These are phyloP conservation scores for Clarireedia homoeocarpa DNA, from an alignment of 2,329 filamentous ascomycete genomes.

Conservation along the genomic window DNA sequence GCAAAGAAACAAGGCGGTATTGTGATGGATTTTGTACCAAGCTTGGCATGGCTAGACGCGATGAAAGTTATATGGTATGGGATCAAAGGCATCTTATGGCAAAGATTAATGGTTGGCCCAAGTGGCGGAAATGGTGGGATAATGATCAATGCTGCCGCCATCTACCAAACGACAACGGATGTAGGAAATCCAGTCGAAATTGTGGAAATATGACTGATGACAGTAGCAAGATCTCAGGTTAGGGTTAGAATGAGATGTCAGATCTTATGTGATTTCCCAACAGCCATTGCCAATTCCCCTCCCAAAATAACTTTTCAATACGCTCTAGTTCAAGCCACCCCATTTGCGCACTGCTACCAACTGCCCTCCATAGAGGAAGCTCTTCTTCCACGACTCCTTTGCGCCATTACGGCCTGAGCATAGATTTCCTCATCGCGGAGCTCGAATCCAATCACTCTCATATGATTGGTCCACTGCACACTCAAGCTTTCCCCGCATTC, in stretches of 20 bases:
- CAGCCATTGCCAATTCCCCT: too few relatives aligned
- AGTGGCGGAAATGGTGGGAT: conserved; percentile 39
- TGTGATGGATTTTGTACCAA: conserved; percentile 25
- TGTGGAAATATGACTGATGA: conserved; percentile 22
- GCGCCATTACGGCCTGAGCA: too few relatives aligned
- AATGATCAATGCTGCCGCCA: conserved; percentile 55
- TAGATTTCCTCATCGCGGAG: not conserved
- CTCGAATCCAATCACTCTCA: not conserved
- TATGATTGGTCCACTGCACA: not conserved
- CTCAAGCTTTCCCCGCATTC: conserved; percentile 3
- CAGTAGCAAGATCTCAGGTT: not conserved
- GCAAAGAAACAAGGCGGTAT: conserved; percentile 29
- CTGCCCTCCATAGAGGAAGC: too few relatives aligned
- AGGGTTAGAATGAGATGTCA: not conserved
- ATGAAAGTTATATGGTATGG: conserved; percentile 44
- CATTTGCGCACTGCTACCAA: too few relatives aligned
- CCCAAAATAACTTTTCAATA: too few relatives aligned
- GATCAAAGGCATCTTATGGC: conserved; percentile 48
- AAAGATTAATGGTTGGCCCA: conserved; percentile 45
- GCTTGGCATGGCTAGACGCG: conserved; percentile 41
- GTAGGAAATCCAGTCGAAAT: conserved; percentile 36
- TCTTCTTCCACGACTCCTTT: too few relatives aligned
- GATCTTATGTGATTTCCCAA: not conserved
- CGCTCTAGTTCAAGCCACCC: too few relatives aligned
- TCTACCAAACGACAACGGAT: conserved; percentile 39